A percentile compares a stretch with the other conserved stretches of the same genome.
Conservation (phyloP, 345 rosid species). For the Anacardium occidentale region DNA sequence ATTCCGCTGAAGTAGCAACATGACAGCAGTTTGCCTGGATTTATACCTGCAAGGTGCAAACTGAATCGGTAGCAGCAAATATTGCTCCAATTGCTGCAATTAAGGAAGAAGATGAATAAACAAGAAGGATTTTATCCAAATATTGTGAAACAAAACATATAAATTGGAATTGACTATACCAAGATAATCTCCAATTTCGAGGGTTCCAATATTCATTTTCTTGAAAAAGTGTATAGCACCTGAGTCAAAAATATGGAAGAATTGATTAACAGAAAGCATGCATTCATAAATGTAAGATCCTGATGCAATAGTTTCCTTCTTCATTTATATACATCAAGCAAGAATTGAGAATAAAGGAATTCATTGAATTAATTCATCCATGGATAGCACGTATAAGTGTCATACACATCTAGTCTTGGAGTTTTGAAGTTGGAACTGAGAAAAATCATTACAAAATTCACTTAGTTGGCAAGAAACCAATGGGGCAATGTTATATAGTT, state of each 20-base stretch:
- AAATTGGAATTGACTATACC: conserved; percentile 40
- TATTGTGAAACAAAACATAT: not conserved
- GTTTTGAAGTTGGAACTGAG: not conserved
- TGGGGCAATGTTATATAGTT: too few relatives aligned
- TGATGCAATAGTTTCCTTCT: not conserved
- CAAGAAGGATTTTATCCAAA: conserved; percentile 11
- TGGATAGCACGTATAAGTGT: not conserved
- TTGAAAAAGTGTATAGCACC: conserved; percentile 77
- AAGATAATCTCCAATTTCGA: conserved; percentile 72
- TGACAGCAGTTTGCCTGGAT: not conserved
- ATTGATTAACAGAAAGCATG: conserved; percentile 6
- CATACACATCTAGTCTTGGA: not conserved
- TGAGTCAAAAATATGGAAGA: conserved; percentile 23
- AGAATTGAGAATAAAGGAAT: not conserved
- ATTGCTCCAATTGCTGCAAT: conserved; percentile 91
- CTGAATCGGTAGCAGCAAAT: conserved; percentile 98
- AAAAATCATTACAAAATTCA: not conserved
- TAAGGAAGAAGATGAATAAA: conserved; percentile 15
- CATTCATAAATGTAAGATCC: not conserved
- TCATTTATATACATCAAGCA: not conserved
- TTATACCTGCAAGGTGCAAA: conserved; percentile 90
- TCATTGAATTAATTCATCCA: not conserved
- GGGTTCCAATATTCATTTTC: conserved; percentile 63
- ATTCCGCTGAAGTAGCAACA: conserved; percentile 12
- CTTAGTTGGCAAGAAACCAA: not conserved